A percentile compares a stretch with the other conserved stretches of the same genome.
Conservation (phyloP, 305 asterid species). For the Stenogyne calaminthoides region DNA sequence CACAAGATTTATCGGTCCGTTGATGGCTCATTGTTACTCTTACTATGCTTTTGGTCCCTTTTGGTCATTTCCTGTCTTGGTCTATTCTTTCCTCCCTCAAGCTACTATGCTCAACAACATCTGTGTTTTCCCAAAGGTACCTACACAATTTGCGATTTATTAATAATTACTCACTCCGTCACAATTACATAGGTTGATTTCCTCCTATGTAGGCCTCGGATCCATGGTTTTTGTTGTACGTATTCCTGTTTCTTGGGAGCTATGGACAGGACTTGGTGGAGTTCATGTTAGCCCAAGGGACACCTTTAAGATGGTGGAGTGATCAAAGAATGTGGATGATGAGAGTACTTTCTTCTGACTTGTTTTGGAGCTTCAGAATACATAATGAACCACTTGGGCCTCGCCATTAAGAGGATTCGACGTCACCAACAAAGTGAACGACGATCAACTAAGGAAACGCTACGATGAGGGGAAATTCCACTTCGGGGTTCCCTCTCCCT, state of each 20-base stretch:
- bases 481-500: slow-evolving; percentile 47
- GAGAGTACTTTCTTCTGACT: slow-evolving; percentile 39
- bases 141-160: too few species aligned
- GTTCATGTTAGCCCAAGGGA: slow-evolving; percentile 38
- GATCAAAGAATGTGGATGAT: slow-evolving; percentile 57
- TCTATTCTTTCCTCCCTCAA: slow-evolving; percentile 55
- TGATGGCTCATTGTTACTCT: slow-evolving; percentile 51
- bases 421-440: slow-evolving; percentile 45
- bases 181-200: too few species aligned
- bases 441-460: slow-evolving; percentile 35
- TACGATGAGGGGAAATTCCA: slow-evolving; percentile 47
- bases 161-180: too few species aligned
- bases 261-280: slow-evolving; percentile 50
- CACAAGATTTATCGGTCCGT: slow-evolving; percentile 32
- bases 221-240: slow-evolving; percentile 44
- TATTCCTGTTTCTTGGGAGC: slow-evolving; percentile 45
- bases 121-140: slow-evolving; percentile 53
- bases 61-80: slow-evolving; percentile 45
- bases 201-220: slow-evolving; percentile 31
- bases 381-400: slow-evolving; percentile 41
- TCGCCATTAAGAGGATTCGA: slow-evolving; percentile 38
- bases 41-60: slow-evolving; percentile 52
- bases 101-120: slow-evolving; percentile 34
- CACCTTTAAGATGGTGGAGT: slow-evolving; percentile 47
- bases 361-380: slow-evolving; percentile 48